Evolutionary conservation across 2,329 filamentous ascomycete species (phyloP), one percentile per base, ranked within the genome.

Genomic region (Trichophyton verrucosum): DNA sequence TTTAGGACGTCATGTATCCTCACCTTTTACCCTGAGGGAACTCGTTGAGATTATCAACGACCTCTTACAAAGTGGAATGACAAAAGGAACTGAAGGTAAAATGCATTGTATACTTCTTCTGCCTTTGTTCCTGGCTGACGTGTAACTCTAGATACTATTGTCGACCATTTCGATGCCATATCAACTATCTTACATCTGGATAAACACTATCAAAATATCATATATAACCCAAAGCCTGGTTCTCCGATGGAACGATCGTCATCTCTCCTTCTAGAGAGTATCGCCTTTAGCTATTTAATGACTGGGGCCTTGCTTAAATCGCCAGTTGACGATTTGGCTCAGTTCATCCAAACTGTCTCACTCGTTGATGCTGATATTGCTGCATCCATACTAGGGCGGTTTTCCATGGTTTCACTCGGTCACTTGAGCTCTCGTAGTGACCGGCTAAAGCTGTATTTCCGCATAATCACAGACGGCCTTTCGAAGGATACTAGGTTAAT

Each of bases 11-110:
- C 22, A 65, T 42, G 65, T 70, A 1, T 66, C 63, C 44, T 74
- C 74, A 1, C 74, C 72, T 0, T 73, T 71, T 57, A 68, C 71
- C 33, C 70, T 69, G 36, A 70, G 70, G 15, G 65, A 68, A 42
- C 61, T 76, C 6, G 57, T 76, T 38, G 74, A 76, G 40, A 70
- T 74, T 24, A 44, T 76, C 33, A 72, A 71, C 27, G 73, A 75
- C 53, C 64, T 65, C 1, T 59, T 74, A n/a, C 70, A 73, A 59
- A 70, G 71, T 38, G 66, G 69, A 24, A 63, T 74, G 6, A 63
- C 68, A 17, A 70, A 66, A 7, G 66, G 66, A 2, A 59, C 62
- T 15, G 69, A 72, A 67, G 66, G 73, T 75, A 68, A 47, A 44
- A 4, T 8, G 27, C 3, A 2, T 6, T 15, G 3, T 9, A 20